phyloP scores from a whole-genome alignment of 202 grass and related monocot genomes.

The Dendrocalamus latiflorus region DNA sequence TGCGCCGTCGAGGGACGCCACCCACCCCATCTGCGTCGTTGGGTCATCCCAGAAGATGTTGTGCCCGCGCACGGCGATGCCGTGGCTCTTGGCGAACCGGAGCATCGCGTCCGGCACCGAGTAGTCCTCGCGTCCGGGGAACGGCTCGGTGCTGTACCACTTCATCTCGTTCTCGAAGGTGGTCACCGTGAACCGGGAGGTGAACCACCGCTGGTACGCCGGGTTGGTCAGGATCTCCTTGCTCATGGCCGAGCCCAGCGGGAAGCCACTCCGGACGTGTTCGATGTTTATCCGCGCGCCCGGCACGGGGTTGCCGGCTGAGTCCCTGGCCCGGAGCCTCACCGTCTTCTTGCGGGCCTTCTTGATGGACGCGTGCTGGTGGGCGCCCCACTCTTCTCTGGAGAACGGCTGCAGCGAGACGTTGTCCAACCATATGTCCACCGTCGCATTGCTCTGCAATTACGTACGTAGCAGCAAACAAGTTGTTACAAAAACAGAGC shows the following conservation, averaged over 20 bases:
- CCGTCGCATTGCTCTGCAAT: constrained; percentile 55
- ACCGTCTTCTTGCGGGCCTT: constrained; percentile 66
- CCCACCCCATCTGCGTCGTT: constrained; percentile 50
- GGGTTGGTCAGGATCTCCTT: constrained; percentile 48
- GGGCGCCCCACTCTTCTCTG: constrained; percentile 58
- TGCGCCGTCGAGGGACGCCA: constrained; percentile 16
- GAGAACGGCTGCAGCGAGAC: constrained; percentile 85
- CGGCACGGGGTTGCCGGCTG: constrained; percentile 37
- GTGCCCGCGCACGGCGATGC: constrained; percentile 68
- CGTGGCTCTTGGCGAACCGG: constrained; percentile 40
- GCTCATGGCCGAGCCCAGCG: constrained; percentile 69
- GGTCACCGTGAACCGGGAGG: constrained; percentile 76
- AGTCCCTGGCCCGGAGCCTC: constrained; percentile 40
- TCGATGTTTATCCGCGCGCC: constrained; percentile 51
- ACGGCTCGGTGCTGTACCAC: constrained; percentile 68
- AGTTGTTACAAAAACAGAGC: constrained; percentile 17
- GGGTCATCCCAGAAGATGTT: constrained; percentile 88
- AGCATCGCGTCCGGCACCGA: constrained; percentile 65
- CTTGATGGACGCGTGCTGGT: constrained; percentile 47
- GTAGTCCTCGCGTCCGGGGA: constrained; percentile 54
- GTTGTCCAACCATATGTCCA: constrained; percentile 77
- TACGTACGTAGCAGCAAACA: background rate
- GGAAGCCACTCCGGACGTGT: constrained; percentile 56
- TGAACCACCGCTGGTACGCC: constrained; percentile 68
- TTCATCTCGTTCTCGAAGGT: constrained; percentile 99